Evolutionary conservation across 129 eudicot species (phyloP).

Genomic region (Tanacetum coccineum): DNA sequence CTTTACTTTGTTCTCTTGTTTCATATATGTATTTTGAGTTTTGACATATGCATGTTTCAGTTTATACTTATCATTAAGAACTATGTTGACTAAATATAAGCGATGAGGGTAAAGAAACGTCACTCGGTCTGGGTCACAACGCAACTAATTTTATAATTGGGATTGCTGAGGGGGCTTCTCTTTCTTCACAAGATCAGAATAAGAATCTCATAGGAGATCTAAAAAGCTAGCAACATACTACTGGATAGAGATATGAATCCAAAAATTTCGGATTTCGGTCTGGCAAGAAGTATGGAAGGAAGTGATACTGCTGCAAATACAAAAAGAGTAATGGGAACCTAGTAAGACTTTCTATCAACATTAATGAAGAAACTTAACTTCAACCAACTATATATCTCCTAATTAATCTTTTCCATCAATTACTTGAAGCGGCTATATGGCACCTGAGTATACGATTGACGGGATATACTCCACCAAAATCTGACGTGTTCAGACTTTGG

Average conservation of each 20-base stretch:
- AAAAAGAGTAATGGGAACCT: slow-evolving; percentile 36
- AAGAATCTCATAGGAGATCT: slow-evolving; percentile 29
- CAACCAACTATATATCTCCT: too few species aligned
- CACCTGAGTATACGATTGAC: slow-evolving; percentile 41
- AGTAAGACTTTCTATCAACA: slow-evolving; percentile 26
- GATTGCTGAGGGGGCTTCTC: slow-evolving; percentile 43
- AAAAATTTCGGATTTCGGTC: slow-evolving; percentile 46
- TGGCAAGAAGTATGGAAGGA: slow-evolving; percentile 37
- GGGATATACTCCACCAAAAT: slow-evolving; percentile 33
- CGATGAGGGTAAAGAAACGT: slow-evolving; percentile 10
- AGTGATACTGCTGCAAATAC: slow-evolving; percentile 25
- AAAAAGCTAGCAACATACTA: slow-evolving; percentile 37
- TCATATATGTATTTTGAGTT: neutral
- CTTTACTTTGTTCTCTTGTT: neutral
- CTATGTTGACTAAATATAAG: neutral
- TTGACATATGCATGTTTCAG: neutral
- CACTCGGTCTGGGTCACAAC: slow-evolving; percentile 32
- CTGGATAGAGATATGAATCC: slow-evolving; percentile 40
- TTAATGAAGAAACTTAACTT: too few species aligned
- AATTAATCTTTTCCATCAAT: neutral
- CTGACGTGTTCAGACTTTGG: slow-evolving; percentile 45
- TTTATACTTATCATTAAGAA: neutral
- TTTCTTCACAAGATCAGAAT: slow-evolving; percentile 45
- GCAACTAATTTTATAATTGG: slow-evolving; percentile 36
- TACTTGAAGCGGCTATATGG: slow-evolving; percentile 34